Percentiles rank a stretch among this genome's conserved stretches.
Conservation (phyloP, 768 basidiomycete genomes). For the Termitomyces sp. region DNA sequence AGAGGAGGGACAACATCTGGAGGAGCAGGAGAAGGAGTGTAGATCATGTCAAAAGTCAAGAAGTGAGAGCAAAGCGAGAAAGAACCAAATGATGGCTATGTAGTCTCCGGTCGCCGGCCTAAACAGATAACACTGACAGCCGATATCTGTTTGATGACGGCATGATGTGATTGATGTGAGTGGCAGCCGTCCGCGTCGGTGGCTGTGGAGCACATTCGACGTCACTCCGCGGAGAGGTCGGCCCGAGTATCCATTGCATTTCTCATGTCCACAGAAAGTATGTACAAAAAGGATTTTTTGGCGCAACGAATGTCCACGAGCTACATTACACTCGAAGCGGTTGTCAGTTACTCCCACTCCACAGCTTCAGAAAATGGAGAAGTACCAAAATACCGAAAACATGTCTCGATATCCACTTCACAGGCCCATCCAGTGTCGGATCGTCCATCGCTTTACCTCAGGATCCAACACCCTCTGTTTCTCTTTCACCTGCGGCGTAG, state of each 20-base stretch:
- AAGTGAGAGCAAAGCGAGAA: not conserved
- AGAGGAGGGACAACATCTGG: not conserved
- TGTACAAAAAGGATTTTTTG: not conserved
- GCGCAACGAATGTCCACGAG: not conserved
- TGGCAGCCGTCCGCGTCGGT: not conserved
- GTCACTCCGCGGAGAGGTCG: not conserved
- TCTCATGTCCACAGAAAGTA: not conserved
- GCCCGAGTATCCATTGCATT: not conserved
- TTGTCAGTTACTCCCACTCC: not conserved
- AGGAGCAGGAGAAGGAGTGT: slow-evolving; percentile 1
- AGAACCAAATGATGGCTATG: not conserved
- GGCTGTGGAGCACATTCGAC: slow-evolving; percentile 2
- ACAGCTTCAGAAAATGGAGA: not conserved
- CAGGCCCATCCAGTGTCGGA: slow-evolving; percentile 1
- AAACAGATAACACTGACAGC: not conserved
- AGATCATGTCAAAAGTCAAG: slow-evolving; percentile 1
- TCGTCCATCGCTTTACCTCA: slow-evolving; percentile 3
- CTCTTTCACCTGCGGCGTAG: not conserved
- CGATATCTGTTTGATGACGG: not conserved
- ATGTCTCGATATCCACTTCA: not conserved
- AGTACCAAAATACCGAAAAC: not conserved
- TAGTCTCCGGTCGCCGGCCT: not conserved
- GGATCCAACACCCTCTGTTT: slow-evolving; percentile 1
- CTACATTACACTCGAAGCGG: not conserved
- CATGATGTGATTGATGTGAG: not conserved